phyloP scores from a whole-genome alignment of 495 filamentous ascomycete genomes.

The Trichoderma gamsii region DNA sequence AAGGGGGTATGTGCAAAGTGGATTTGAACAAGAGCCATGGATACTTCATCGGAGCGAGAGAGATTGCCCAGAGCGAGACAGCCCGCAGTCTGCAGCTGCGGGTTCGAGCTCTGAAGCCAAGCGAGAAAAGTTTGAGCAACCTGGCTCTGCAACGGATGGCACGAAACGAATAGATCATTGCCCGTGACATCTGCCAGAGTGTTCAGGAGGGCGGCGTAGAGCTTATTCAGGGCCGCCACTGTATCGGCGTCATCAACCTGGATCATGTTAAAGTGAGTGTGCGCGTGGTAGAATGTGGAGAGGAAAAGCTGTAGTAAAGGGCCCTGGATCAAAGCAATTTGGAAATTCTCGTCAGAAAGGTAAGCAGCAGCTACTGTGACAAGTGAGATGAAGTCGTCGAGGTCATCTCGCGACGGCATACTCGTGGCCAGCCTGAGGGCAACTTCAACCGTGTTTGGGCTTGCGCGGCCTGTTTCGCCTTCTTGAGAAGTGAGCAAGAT shows the following conservation, averaged over 20 bases:
- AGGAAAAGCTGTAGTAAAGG: conserved; percentile 29
- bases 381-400: conserved; percentile 33
- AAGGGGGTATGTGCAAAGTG: conserved; percentile 51
- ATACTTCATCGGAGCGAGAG: conserved; percentile 62
- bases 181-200: conserved; percentile 60
- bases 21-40: conserved; percentile 49
- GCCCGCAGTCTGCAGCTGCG: conserved; percentile 60
- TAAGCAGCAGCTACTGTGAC: conserved; percentile 35
- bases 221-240: conserved; percentile 44
- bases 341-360: conserved; percentile 38
- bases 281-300: conserved; percentile 27
- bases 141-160: conserved; percentile 32
- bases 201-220: conserved; percentile 50
- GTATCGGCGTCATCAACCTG: conserved; percentile 39
- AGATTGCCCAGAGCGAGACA: conserved; percentile 74
- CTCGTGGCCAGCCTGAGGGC: conserved; percentile 31
- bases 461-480: conserved; percentile 30
- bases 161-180: conserved; percentile 44
- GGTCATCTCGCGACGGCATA: conserved; percentile 21
- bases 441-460: conserved; percentile 28
- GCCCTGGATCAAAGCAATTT: conserved; percentile 36
- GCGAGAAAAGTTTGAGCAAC: conserved; percentile 42
- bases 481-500: conserved; percentile 43
- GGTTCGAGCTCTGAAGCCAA: conserved; percentile 34
- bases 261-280: conserved; percentile 25